Conservation (phyloP, 2,329 filamentous ascomycete genomes). For the Aquanectria penicillioides region DNA sequence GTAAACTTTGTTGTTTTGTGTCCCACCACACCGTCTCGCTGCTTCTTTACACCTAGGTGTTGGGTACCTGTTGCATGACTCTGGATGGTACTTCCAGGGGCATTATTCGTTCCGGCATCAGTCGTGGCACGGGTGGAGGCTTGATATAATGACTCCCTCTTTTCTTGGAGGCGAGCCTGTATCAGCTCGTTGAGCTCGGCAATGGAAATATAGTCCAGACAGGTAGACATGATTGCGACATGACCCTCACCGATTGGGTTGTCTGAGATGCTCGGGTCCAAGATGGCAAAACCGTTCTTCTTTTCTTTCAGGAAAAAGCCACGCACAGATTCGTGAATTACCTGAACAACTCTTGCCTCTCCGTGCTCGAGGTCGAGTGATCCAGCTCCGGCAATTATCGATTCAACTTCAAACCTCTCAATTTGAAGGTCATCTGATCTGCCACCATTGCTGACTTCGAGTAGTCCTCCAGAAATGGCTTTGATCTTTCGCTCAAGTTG, state of each 20-base stretch:
- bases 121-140: background rate
- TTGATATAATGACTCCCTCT: background rate
- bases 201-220: conserved; percentile 21
- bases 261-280: background rate
- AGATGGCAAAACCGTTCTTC: background rate
- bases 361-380: background rate
- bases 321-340: background rate
- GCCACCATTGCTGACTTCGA: conserved; percentile 17
- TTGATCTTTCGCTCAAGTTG: conserved; percentile 26
- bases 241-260: conserved; percentile 1
- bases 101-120: background rate
- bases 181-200: conserved; percentile 17
- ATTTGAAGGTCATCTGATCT: background rate
- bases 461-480: conserved; percentile 11
- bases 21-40: too few relatives aligned
- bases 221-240: conserved; percentile 11
- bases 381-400: background rate
- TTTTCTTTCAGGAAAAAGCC: background rate
- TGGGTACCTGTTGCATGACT: too few relatives aligned
- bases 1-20: too few relatives aligned
- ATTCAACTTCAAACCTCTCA: background rate
- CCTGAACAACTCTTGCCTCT: background rate
- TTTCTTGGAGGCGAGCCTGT: background rate
- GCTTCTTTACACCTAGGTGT: too few relatives aligned
- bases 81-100: too few relatives aligned